Evolutionary conservation across 805 yeast species (phyloP).

Genomic region (Cyberlindnera sargentensis): DNA sequence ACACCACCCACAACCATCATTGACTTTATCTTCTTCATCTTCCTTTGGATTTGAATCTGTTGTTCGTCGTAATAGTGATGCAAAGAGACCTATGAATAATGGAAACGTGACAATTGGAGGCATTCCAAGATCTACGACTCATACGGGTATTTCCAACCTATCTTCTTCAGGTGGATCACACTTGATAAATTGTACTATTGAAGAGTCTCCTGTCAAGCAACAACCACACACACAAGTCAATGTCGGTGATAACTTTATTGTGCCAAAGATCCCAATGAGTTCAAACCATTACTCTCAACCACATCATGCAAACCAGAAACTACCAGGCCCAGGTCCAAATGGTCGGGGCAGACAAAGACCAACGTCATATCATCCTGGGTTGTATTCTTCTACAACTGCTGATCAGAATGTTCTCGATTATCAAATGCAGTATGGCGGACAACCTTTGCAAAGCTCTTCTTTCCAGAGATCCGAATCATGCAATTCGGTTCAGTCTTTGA

Average conservation of each 20-base stretch:
- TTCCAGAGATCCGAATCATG: conserved; percentile 33
- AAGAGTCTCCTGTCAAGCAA: conserved; percentile 20
- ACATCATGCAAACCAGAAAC: conserved; percentile 16
- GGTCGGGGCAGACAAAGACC: conserved; percentile 68
- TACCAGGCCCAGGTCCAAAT: conserved; percentile 31
- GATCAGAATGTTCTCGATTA: conserved; percentile 3
- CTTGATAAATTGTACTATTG: conserved; percentile 13
- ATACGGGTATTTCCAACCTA: conserved; percentile 22
- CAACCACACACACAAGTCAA: conserved; percentile 1
- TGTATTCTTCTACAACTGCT: conserved; percentile 21
- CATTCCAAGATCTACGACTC: conserved; percentile 31
- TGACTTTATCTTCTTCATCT: conserved; percentile 1
- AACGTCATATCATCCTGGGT: conserved; percentile 74
- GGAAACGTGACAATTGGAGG: not conserved
- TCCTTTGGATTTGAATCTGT: not conserved
- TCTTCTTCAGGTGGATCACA: conserved; percentile 4
- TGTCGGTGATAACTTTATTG: conserved; percentile 6
- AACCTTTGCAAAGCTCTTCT: conserved; percentile 1
- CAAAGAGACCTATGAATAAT: conserved; percentile 2
- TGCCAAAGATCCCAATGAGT: conserved; percentile 20
- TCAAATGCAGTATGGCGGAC: conserved; percentile 16
- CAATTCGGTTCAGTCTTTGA: conserved; percentile 31
- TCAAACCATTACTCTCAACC: conserved; percentile 14
- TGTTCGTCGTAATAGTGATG: conserved; percentile 12
- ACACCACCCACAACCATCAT: conserved; percentile 8